phyloP scores from a whole-genome alignment of 148 eudicot genomes.

The Heliamphora exappendiculata region DNA sequence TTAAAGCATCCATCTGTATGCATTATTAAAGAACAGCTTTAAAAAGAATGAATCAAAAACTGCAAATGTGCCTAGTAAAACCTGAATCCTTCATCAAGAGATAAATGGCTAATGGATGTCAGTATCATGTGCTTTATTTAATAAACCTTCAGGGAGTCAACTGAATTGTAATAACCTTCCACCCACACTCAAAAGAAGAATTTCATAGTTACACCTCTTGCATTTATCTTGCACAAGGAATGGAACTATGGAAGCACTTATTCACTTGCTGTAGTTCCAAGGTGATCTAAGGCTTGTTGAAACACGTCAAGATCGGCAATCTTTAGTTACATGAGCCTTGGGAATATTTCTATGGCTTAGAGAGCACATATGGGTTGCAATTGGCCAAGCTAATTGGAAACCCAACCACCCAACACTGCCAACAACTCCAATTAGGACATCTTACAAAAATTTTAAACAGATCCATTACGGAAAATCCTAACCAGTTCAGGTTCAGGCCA shows the following conservation, averaged over 20 bases:
- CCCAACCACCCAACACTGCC: too few relatives aligned
- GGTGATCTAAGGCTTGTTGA: neutral
- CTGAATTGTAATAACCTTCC: neutral
- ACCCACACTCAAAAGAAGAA: neutral
- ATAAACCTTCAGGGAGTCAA: neutral
- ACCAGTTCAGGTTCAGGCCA: too few relatives aligned
- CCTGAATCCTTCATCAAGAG: neutral
- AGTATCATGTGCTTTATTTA: neutral
- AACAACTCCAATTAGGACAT: too few relatives aligned
- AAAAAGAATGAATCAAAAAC: neutral
- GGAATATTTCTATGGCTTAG: neutral
- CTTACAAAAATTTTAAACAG: too few relatives aligned
- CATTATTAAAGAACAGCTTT: neutral
- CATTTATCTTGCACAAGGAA: neutral
- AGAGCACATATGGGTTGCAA: neutral
- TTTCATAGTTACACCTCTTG: neutral
- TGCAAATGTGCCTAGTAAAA: neutral
- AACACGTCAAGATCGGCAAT: neutral
- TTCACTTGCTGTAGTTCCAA: neutral
- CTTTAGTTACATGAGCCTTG: neutral
- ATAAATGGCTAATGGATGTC: neutral
- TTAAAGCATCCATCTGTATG: slow-evolving; percentile 79
- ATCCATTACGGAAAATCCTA: too few relatives aligned
- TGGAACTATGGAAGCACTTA: neutral
- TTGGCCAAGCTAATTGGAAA: too few relatives aligned